Evolutionary conservation across 192 early-diverging fungal species (phyloP), one percentile per base, ranked within the genome.

Genomic region (Coemansia sp.): DNA sequence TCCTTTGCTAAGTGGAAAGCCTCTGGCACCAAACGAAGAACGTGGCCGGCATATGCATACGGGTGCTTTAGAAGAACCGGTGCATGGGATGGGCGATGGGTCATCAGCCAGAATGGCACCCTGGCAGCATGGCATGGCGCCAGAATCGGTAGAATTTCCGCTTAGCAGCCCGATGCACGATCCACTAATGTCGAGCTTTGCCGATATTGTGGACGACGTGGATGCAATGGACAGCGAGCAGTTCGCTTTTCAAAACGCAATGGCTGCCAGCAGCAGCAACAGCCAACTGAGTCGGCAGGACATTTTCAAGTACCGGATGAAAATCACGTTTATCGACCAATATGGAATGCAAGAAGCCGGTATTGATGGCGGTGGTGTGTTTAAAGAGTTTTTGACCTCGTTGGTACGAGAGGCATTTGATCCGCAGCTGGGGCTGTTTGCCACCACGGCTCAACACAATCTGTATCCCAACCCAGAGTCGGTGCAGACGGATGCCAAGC

Each of bases 311-410:
- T 78, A 79, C 30, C 84, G 86, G 8, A 82, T 98, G 45, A 80
- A 86, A 20, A 95, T 98, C 47, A 77, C 82, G 5, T 96, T 98
- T 81, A 81, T 93, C 18, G 88, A 89, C 57, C 83, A 86, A 50
- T 88, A 88, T 55, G 93, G 93, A 0, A 70, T 93, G 28, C 68
- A 64, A 10, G 96, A 98, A 61, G 91, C 90, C 10, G 96, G 96
- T 1, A 91, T 98, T 57, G 96, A 98, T 65, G 96, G 96, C 45
- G 93, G 94, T 26, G 94, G 96, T 33, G 87, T 98, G 10, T 98
- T 98, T 65, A 98, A 98, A 43, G 96, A 98, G 72, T 98, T 98
- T 58, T 72, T 98, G 35, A 96, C 90, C 49, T 84, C 82, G 40
- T 61, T 89, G 15, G 72, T 83, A 0, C 79, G 64, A 28, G 86